Base-by-base conservation (phyloP, 2,329 filamentous ascomycete genomes). In the Beauveria pseudobassiana region DNA sequence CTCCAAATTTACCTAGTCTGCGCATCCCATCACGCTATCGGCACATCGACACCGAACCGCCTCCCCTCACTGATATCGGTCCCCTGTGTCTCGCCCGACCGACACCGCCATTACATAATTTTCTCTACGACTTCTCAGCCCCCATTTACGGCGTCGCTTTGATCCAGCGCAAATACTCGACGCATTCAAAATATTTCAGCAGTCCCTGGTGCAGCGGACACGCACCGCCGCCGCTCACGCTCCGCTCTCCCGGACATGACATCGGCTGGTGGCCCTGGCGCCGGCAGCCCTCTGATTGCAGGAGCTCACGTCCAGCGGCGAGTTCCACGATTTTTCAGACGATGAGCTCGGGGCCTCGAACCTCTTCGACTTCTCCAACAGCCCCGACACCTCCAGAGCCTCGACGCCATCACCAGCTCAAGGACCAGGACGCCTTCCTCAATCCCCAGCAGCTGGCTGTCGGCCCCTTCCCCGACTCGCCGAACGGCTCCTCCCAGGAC, bases 401-500 rank as follows among this genome's bases (percentile, higher is more conserved):
- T 75, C 59, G 68, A 71, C 50, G 65, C 69, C 22, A 70, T 73
- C 26, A 68, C 69, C 62, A 66, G 26, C 62, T 42, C 56, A 67
- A 64, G 62, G 69, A 73, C 28, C 67, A 69, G 16, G 73, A 74
- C 64, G 64, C 65, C 43, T 74, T 71, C 43, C 63, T 75, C 34
- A 70, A 72, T 45, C 70, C 72, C 7, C 70, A 73, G 62, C 70
- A 74, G 45, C 68, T 74, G 46, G 67, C 74, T 18, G 67, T 70
- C 22, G 74, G 73, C 18, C 75, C 76, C n/a, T 75, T 76, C 51
- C 76, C 74, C 56, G 74, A 75, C 64, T 77, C 75, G 43, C 74
- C 75, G 51, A 73, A 72, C 70, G 75, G 71, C 57, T 77, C 74
- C 12, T 79, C 77, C 56, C 76, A 75, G 62, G 80, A 82, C 67